A percentile compares a stretch with the other conserved stretches of the same genome.
Evolutionary conservation across 2,329 filamentous ascomycete species (phyloP).

Genomic region (Penicillium capsulatum): DNA sequence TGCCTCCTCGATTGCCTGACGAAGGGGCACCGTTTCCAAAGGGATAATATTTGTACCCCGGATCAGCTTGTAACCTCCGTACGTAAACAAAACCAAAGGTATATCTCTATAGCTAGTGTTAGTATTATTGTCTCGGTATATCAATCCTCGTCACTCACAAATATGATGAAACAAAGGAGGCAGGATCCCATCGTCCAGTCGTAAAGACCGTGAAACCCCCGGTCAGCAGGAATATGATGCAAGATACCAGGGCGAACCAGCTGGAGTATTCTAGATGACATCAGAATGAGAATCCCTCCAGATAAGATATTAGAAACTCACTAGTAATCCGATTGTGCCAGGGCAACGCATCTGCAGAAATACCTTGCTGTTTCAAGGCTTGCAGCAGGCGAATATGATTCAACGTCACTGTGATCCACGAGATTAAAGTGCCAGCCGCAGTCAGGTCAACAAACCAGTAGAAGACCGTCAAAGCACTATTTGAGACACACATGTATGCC

Average conservation of each 20-base stretch:
- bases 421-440: conserved; percentile 59
- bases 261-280: conserved; percentile 55
- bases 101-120: conserved; percentile 48
- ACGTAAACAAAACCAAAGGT: conserved; percentile 56
- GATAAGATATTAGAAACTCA: no score
- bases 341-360: conserved; percentile 50
- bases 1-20: conserved; percentile 49
- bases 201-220: conserved; percentile 64
- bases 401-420: conserved; percentile 58
- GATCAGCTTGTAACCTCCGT: conserved; percentile 60
- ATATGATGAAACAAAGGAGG: conserved; percentile 59
- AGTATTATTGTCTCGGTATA: not conserved
- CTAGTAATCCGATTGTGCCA: conserved; percentile 62
- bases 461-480: conserved; percentile 59
- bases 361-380: conserved; percentile 54
- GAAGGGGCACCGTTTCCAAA: conserved; percentile 51
- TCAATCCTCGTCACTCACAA: conserved; percentile 48
- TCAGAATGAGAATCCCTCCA: conserved; percentile 1
- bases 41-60: conserved; percentile 58
- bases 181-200: conserved; percentile 55
- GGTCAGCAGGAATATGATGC: conserved; percentile 63
- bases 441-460: conserved; percentile 62
- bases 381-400: conserved; percentile 57
- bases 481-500: conserved; percentile 44
- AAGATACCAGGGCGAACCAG: conserved; percentile 56